Evolutionary conservation across 352 stramenopile species (phyloP).

Genomic region (Thraustotheca clavata): DNA sequence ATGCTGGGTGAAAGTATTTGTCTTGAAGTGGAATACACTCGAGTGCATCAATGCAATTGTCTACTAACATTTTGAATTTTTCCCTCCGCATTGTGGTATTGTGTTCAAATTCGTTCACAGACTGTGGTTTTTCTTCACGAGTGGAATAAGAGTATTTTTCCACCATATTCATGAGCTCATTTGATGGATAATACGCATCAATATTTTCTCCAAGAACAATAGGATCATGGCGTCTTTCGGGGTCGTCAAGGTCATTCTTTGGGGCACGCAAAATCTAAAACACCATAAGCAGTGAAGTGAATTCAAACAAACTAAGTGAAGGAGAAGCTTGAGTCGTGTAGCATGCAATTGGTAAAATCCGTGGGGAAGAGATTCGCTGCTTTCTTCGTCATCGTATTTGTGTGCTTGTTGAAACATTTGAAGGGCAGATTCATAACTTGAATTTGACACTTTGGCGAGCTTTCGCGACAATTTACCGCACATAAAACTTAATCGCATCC

Average conservation of each 20-base stretch:
- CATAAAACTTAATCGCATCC: slow-evolving; percentile 43
- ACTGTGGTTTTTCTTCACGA: neutral
- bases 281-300: neutral
- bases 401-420: slow-evolving; percentile 50
- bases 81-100: neutral
- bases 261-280: neutral
- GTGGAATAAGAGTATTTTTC: neutral
- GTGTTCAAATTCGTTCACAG: neutral
- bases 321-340: slow-evolving; percentile 13
- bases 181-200: too few species aligned
- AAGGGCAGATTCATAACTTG: slow-evolving; percentile 52
- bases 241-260: neutral
- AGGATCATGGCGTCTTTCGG: too few species aligned
- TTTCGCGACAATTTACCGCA: slow-evolving; percentile 76
- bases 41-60: slow-evolving; percentile 62
- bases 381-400: slow-evolving; percentile 42
- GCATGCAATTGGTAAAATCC: slow-evolving; percentile 47
- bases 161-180: neutral
- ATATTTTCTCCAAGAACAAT: too few species aligned
- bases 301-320: neutral
- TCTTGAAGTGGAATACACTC: slow-evolving; percentile 71
- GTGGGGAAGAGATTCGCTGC: slow-evolving; percentile 64
- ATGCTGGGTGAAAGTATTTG: slow-evolving; percentile 70
- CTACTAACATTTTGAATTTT: neutral
- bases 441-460: neutral